Base-by-base conservation (phyloP, 495 filamentous ascomycete genomes). In the Daldinia decipiens region DNA sequence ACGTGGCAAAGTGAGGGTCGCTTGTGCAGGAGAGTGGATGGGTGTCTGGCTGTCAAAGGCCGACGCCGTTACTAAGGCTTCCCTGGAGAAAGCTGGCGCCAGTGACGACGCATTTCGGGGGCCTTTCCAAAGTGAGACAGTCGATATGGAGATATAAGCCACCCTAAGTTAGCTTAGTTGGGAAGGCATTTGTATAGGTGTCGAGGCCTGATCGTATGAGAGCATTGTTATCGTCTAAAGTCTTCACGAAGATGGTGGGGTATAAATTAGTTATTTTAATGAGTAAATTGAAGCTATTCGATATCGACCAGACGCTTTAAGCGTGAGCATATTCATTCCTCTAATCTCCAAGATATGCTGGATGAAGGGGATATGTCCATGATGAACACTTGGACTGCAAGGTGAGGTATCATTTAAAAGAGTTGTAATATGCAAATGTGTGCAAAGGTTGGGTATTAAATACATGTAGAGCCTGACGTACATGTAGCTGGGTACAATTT, bases 21-120 rank as follows among this genome's bases (percentile, higher is more conserved):
- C 60, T 21, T 75, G 78, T 24, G 72, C 67, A 29, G 79, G 79
- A 7, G 65, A 73, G 62, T 80, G 76, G 79, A 76, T 59, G 70
- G 59, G 58, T 19, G 71, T 75, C 27, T 80, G 77, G 79, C 38
- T 34, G 7, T 62, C 55, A 29, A 71, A 70, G 63, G 75, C 75
- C 26, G 74, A 76, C 39, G 70, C 68, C 5, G 51, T 79, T 13
- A 55, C 65, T 11, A 52, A 58, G n/a, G 73, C 67, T 29, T 66
- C 71, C 39, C 34, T 78, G 61, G 75, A 68, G 62, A 61, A 69
- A 19, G 70, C 59, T 62, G 67, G 65, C 29, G 70, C 58, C 11
- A 71, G 74, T 40, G 71, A 70, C 4, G 69, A 62, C n/a, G 62
- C 76, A 9, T 60, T 71, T 26, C 59, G 53, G 50, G 76, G 76